phyloP scores from a whole-genome alignment of 1,284 basidiomycete species.

The Calocybe gambosa region DNA sequence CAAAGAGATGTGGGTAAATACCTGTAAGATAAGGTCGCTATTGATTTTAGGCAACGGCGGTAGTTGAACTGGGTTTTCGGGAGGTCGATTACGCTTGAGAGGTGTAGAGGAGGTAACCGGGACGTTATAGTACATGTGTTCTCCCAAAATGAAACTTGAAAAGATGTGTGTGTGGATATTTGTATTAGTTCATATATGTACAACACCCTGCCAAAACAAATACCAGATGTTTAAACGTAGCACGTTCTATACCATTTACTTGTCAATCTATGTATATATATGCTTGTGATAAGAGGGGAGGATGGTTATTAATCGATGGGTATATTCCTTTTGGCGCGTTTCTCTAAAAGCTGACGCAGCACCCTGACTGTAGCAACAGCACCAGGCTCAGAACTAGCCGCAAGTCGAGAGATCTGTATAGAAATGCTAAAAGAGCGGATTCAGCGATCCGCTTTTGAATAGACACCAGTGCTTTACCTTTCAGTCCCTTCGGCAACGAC shows the following conservation, averaged over 20 bases:
- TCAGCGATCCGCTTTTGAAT: neutral
- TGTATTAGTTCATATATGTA: constrained; percentile 4
- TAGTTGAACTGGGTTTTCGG: constrained; percentile 4
- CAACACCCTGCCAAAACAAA: neutral
- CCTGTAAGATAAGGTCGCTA: constrained; percentile 53
- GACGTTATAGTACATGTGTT: constrained; percentile 15
- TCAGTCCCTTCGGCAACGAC: constrained; percentile 39
- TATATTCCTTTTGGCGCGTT: constrained; percentile 32
- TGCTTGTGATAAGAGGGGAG: neutral
- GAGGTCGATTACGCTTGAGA: constrained; percentile 26
- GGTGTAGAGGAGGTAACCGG: constrained; percentile 10
- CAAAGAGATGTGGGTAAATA: constrained; percentile 63
- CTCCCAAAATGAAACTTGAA: constrained; percentile 8
- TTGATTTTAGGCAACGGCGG: constrained; percentile 31
- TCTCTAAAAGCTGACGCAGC: constrained; percentile 39
- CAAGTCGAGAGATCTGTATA: constrained; percentile 42
- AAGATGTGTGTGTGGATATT: constrained; percentile 12
- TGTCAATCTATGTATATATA: neutral
- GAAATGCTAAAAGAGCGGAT: constrained; percentile 28
- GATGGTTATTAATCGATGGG: constrained; percentile 2
- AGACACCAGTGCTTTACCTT: constrained; percentile 32
- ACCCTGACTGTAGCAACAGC: constrained; percentile 31
- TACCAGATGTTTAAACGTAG: neutral
- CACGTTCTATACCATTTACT: neutral
- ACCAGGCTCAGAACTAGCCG: constrained; percentile 34